phyloP scores from a whole-genome alignment of 306 rosid species.

The Geum urbanum region DNA sequence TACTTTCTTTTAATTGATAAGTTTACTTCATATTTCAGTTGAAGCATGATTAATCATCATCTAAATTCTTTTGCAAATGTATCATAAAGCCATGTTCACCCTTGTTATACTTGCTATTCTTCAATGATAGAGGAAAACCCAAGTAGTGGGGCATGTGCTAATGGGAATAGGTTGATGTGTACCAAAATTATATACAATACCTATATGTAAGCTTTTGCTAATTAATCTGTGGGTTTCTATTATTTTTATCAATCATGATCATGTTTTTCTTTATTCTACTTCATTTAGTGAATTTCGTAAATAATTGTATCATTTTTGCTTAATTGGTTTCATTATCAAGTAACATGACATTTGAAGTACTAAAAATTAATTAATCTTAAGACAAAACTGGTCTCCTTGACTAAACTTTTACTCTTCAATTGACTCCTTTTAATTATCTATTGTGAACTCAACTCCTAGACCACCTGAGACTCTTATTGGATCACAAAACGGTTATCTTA shows the following conservation, averaged over 20 bases:
- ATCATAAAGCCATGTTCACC: neutral
- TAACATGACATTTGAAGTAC: no score
- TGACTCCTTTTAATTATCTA: no score
- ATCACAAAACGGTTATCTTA: no score
- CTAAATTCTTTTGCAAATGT: neutral
- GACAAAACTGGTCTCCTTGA: no score
- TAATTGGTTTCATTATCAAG: neutral
- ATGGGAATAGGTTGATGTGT: neutral
- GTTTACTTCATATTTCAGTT: neutral
- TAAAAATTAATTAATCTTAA: no score
- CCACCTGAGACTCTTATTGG: no score
- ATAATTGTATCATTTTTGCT: neutral
- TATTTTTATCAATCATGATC: neutral
- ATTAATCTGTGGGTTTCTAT: neutral
- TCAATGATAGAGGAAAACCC: neutral
- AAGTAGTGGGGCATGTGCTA: slow-evolving; percentile 8
- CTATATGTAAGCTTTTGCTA: neutral
- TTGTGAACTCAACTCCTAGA: no score
- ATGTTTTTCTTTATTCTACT: neutral
- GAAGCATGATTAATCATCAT: neutral
- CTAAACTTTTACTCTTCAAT: no score
- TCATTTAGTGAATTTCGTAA: neutral
- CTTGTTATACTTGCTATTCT: neutral
- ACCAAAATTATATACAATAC: neutral
- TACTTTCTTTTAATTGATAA: neutral